phyloP scores from a whole-genome alignment of 495 filamentous ascomycete genomes.

The Bathelium albidoporum region DNA sequence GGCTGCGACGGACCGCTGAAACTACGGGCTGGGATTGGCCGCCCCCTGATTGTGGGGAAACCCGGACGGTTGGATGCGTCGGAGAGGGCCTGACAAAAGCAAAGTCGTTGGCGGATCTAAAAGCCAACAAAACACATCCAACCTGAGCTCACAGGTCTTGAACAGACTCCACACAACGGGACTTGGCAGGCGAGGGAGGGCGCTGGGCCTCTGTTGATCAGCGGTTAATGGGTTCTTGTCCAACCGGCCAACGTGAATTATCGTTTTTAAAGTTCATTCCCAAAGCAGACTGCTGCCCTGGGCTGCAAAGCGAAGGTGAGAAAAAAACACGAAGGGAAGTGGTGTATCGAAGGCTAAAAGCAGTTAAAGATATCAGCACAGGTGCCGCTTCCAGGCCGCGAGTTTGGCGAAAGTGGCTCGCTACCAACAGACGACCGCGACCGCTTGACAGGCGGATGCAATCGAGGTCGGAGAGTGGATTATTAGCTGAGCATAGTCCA shows the following conservation, averaged over 20 bases:
- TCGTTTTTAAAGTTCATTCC: conserved; percentile 32
- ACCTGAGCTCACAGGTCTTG: neutral
- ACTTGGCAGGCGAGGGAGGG: neutral
- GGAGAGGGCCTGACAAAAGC: neutral
- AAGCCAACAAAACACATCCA: neutral
- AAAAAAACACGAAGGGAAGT: neutral
- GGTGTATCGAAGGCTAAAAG: neutral
- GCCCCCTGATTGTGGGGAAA: neutral
- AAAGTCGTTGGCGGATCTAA: neutral
- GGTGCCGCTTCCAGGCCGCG: neutral
- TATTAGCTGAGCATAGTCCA: neutral
- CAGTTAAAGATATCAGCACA: neutral
- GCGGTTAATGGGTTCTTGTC: conserved; percentile 31
- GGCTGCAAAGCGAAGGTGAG: neutral
- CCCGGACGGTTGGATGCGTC: neutral
- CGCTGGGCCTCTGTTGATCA: conserved; percentile 15
- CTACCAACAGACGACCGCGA: neutral
- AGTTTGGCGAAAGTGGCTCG: neutral
- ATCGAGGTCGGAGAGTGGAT: neutral
- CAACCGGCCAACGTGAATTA: conserved; percentile 29
- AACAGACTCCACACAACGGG: neutral
- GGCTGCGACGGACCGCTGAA: neutral
- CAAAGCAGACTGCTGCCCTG: conserved; percentile 1
- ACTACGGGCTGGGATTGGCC: neutral
- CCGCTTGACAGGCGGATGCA: neutral